A percentile compares a stretch with the other conserved stretches of the same genome.
phyloP scores from a whole-genome alignment of 1,139 yeast species.

The Pichia cactophila region DNA sequence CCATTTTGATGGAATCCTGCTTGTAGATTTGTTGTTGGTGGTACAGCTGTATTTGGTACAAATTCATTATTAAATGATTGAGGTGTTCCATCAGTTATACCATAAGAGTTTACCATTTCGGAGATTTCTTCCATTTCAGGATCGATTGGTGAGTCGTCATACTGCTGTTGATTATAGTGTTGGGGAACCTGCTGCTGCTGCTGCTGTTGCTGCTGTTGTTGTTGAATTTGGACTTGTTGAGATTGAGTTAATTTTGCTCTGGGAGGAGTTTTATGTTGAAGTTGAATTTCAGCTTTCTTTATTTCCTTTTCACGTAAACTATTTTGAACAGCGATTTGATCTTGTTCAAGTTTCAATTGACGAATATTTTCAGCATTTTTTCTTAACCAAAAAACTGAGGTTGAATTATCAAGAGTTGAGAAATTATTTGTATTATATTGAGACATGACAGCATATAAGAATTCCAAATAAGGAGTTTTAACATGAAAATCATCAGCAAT shows the following conservation, averaged over 20 bases:
- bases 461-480: slow-evolving; percentile 85
- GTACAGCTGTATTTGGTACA: slow-evolving; percentile 7
- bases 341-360: slow-evolving; percentile 26
- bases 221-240: slow-evolving; percentile 10
- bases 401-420: slow-evolving; percentile 20
- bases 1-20: neutral
- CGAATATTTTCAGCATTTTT: slow-evolving; percentile 32
- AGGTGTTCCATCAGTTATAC: slow-evolving; percentile 7
- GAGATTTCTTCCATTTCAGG: slow-evolving; percentile 17
- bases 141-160: slow-evolving; percentile 13
- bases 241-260: slow-evolving; percentile 4
- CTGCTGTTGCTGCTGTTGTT: slow-evolving; percentile 10
- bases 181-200: slow-evolving; percentile 2
- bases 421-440: slow-evolving; percentile 48
- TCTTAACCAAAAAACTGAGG: slow-evolving; percentile 30
- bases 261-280: slow-evolving; percentile 13
- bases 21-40: slow-evolving; percentile 8
- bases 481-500: slow-evolving; percentile 80
- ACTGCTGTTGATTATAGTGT: slow-evolving; percentile 11
- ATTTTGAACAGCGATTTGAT: slow-evolving; percentile 19
- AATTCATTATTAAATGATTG: neutral
- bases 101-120: slow-evolving; percentile 13
- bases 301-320: slow-evolving; percentile 20
- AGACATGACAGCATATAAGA: slow-evolving; percentile 71
- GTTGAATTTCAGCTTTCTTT: slow-evolving; percentile 10